These are phyloP conservation scores for Metschnikowia vanudenii DNA, from an alignment of 805 yeast genomes.

Conservation along the genomic window DNA sequence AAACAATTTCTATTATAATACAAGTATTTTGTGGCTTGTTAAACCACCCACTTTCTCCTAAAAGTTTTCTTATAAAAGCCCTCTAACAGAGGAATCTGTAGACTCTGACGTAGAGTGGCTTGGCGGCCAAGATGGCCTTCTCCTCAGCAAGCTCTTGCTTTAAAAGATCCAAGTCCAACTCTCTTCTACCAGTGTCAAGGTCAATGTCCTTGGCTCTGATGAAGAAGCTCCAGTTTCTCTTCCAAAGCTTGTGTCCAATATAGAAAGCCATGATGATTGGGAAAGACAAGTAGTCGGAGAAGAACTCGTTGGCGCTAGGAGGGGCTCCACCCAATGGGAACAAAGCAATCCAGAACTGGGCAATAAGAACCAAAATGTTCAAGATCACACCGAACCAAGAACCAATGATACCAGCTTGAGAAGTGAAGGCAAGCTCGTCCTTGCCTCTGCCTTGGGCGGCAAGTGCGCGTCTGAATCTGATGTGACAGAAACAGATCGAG, in stretches of 20 bases:
- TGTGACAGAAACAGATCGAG: slow-evolving; percentile 26
- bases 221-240: slow-evolving; percentile 30
- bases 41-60: neutral
- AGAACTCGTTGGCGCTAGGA: slow-evolving; percentile 42
- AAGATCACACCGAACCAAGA: slow-evolving; percentile 51
- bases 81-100: slow-evolving; percentile 57
- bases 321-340: slow-evolving; percentile 49
- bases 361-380: slow-evolving; percentile 50
- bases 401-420: slow-evolving; percentile 53
- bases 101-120: slow-evolving; percentile 47
- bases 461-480: slow-evolving; percentile 28
- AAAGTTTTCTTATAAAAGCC: too few relatives aligned
- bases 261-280: slow-evolving; percentile 61
- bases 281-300: slow-evolving; percentile 61
- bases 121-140: slow-evolving; percentile 45
- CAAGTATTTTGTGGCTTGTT: neutral
- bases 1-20: neutral
- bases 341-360: slow-evolving; percentile 66
- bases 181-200: slow-evolving; percentile 40
- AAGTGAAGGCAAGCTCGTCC: slow-evolving; percentile 50
- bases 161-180: slow-evolving; percentile 37
- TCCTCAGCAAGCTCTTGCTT: slow-evolving; percentile 54
- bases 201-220: slow-evolving; percentile 35
- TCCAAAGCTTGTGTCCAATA: slow-evolving; percentile 57
- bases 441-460: slow-evolving; percentile 23